Percentiles rank a stretch among this genome's conserved stretches.
phyloP scores from a whole-genome alignment of 768 basidiomycete species.

The Cystofilobasidium ferigula region DNA sequence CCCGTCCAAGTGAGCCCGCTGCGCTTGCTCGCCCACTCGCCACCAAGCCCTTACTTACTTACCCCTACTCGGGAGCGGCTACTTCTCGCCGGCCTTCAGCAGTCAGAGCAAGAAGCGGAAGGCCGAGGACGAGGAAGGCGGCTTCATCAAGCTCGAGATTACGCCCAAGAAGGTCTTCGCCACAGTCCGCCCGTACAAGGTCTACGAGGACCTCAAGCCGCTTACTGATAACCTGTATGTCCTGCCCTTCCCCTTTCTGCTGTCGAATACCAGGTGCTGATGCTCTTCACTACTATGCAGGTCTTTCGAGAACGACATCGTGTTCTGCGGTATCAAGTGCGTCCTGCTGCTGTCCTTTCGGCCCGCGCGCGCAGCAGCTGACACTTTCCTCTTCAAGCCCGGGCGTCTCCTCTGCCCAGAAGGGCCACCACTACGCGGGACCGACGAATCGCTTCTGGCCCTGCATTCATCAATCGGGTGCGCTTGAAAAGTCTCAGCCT shows the following conservation, averaged over 20 bases:
- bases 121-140: neutral
- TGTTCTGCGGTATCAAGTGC: conserved; percentile 81
- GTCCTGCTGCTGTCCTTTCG: no score
- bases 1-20: neutral
- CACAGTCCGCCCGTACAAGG: neutral
- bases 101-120: neutral
- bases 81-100: neutral
- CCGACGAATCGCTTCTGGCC: conserved; percentile 47
- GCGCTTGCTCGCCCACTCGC: neutral
- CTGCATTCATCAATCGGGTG: neutral
- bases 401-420: conserved; percentile 54
- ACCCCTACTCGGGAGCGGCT: conserved; percentile 1
- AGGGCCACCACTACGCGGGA: conserved; percentile 69
- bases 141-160: neutral
- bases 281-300: neutral
- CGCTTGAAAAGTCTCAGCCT: no score
- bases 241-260: neutral
- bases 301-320: conserved; percentile 43
- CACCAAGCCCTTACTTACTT: neutral
- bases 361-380: neutral
- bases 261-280: neutral
- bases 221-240: neutral
- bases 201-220: neutral
- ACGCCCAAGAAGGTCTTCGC: neutral
- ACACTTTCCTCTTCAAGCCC: conserved; percentile 42